Percentiles rank a stretch among this genome's conserved stretches.
Evolutionary conservation across 306 rosid genomes (phyloP).

Genomic region (Biancaea sappan): DNA sequence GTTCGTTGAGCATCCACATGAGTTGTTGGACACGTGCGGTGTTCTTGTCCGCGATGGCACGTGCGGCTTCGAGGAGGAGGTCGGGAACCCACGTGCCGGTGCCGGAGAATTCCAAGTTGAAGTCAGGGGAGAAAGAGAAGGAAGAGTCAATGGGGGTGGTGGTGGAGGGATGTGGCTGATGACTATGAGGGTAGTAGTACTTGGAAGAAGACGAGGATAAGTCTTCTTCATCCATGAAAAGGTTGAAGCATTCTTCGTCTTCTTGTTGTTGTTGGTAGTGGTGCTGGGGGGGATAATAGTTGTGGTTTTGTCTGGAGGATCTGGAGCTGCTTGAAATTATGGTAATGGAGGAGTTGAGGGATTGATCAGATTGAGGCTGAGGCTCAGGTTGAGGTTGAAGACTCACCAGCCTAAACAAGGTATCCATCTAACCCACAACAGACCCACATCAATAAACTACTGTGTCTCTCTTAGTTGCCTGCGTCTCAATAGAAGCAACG

Average conservation of each 20-base stretch:
- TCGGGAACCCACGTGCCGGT: conserved; percentile 71
- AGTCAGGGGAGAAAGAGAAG: conserved; percentile 51
- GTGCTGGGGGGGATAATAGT: conserved; percentile 9
- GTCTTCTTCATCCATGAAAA: conserved; percentile 99
- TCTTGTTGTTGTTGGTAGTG: conserved; percentile 2
- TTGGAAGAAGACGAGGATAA: conserved; percentile 85
- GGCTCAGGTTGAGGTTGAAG: conserved; percentile 49
- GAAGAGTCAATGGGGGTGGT: conserved; percentile 39
- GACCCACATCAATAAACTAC: conserved; percentile 53
- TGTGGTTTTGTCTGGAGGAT: conserved; percentile 60
- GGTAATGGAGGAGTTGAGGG: conserved; percentile 76
- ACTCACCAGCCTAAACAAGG: conserved; percentile 85
- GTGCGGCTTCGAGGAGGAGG: conserved; percentile 68
- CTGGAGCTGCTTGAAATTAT: conserved; percentile 73
- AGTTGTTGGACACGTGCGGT: conserved; percentile 67
- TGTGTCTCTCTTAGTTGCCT: conserved; percentile 30
- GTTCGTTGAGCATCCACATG: conserved; percentile 96
- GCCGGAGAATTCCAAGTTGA: conserved; percentile 59
- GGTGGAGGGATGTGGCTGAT: conserved; percentile 37
- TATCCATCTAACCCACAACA: conserved; percentile 74
- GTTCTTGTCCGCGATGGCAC: conserved; percentile 74
- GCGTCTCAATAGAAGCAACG: conserved; percentile 36
- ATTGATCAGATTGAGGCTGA: conserved; percentile 61
- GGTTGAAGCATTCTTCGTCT: conserved; percentile 94
- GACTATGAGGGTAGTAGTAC: conserved; percentile 57